These are phyloP conservation scores for Chenopodium formosanum DNA, from an alignment of 148 eudicot genomes.

Conservation along the genomic window DNA sequence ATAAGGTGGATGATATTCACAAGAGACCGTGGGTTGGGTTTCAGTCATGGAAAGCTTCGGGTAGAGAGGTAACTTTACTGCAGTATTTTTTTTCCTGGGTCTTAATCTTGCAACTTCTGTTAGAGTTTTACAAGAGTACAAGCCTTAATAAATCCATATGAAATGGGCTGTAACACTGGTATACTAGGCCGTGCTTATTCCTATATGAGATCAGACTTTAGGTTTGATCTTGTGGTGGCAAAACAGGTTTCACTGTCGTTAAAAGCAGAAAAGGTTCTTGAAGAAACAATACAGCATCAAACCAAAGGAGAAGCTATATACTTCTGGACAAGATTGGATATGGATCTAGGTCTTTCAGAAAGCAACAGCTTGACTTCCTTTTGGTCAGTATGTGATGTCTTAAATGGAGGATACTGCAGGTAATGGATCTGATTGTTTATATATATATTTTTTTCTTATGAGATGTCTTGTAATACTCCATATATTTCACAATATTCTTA, in stretches of 20 bases:
- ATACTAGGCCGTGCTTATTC: slow-evolving; percentile 13
- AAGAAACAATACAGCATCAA: slow-evolving; percentile 56
- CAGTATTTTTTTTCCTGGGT: background rate
- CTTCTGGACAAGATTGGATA: slow-evolving; percentile 69
- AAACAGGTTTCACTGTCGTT: slow-evolving; percentile 74
- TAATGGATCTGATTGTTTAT: slow-evolving; percentile 18
- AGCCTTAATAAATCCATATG: background rate
- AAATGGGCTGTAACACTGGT: background rate
- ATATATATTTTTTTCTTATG: background rate
- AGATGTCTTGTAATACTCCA: background rate
- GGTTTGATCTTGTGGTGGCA: slow-evolving; percentile 27
- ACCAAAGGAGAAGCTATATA: slow-evolving; percentile 74
- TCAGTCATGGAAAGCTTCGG: slow-evolving; percentile 94
- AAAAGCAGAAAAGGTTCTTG: slow-evolving; percentile 72
- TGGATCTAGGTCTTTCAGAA: slow-evolving; percentile 48
- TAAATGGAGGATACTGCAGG: slow-evolving; percentile 96
- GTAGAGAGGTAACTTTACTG: slow-evolving; percentile 60
- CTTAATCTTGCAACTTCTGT: background rate
- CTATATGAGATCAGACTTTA: slow-evolving; percentile 22
- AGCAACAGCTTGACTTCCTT: slow-evolving; percentile 55
- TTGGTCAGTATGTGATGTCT: slow-evolving; percentile 91
- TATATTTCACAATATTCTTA: background rate
- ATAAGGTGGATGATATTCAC: slow-evolving; percentile 71
- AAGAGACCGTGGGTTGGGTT: slow-evolving; percentile 89
- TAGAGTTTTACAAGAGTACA: background rate